A percentile compares a stretch with the other conserved stretches of the same genome.
phyloP scores from a whole-genome alignment of 1,284 basidiomycete genomes.

The Erythrobasidium hasegawianum region DNA sequence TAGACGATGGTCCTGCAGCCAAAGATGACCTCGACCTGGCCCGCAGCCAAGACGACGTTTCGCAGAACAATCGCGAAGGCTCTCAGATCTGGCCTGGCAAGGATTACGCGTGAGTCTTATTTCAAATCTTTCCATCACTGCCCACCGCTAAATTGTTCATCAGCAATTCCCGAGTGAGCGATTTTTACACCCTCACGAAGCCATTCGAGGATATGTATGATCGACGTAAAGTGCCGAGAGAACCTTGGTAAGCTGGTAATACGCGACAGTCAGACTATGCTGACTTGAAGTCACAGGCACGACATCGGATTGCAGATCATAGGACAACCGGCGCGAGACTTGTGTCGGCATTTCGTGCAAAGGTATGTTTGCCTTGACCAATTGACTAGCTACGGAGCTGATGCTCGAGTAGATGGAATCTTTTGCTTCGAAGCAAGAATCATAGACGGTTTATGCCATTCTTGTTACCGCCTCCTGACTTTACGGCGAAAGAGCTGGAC shows the following conservation, averaged over 20 bases:
- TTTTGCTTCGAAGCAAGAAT: conserved; percentile 88
- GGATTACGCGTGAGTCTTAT: conserved; percentile 41
- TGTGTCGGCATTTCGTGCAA: conserved; percentile 92
- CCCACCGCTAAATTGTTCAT: conserved; percentile 52
- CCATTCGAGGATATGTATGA: conserved; percentile 95
- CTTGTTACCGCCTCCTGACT: conserved; percentile 89
- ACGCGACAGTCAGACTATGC: too few relatives aligned
- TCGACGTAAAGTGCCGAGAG: conserved; percentile 78
- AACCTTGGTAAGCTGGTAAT: conserved; percentile 97
- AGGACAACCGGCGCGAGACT: conserved; percentile 90
- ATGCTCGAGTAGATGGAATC: conserved; percentile 67
- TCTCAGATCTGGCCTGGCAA: conserved; percentile 76
- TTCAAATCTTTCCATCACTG: conserved; percentile 3
- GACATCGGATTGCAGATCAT: conserved; percentile 93
- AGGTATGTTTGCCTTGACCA: conserved; percentile 55
- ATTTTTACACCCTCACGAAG: conserved; percentile 84
- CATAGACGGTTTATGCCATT: conserved; percentile 90
- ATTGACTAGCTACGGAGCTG: background rate
- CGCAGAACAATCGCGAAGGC: conserved; percentile 50
- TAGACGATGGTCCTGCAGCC: conserved; percentile 64
- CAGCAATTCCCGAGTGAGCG: conserved; percentile 80
- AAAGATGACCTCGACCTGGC: conserved; percentile 38
- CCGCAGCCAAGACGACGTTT: conserved; percentile 46
- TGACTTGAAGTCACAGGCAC: conserved; percentile 61
- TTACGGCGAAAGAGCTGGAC: conserved; percentile 73